phyloP scores from a whole-genome alignment of 257 asterid species.

The Ophiorrhiza pumila region DNA sequence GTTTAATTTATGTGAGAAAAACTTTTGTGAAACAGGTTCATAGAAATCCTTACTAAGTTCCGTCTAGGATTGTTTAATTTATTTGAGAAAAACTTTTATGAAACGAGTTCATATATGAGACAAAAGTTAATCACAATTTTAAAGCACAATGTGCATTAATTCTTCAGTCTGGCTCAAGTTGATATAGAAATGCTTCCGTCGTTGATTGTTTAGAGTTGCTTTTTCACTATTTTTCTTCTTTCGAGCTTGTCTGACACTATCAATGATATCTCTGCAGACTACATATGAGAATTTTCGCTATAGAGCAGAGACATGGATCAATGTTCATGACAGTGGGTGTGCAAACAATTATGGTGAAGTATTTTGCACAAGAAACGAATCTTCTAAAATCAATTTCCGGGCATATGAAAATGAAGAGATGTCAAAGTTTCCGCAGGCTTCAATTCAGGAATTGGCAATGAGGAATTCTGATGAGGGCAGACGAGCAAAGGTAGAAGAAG shows the following conservation, averaged over 20 bases:
- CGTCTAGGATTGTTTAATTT: background rate
- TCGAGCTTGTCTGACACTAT: background rate
- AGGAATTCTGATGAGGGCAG: conserved; percentile 20
- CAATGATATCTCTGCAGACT: conserved; percentile 38
- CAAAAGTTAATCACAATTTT: no score
- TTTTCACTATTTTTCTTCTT: background rate
- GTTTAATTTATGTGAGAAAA: no score
- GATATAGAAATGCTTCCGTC: no score
- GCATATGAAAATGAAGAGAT: conserved; percentile 25
- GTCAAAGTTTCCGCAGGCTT: conserved; percentile 18
- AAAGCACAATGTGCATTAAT: no score
- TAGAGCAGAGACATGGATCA: conserved; percentile 32
- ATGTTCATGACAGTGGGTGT: conserved; percentile 37
- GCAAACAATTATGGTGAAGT: conserved; percentile 30
- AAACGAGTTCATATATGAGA: no score
- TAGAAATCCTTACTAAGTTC: background rate
- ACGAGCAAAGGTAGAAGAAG: conserved; percentile 43
- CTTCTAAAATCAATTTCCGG: conserved; percentile 30
- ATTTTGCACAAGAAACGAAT: conserved; percentile 36
- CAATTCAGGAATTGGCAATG: conserved; percentile 11
- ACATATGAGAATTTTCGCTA: conserved; percentile 62
- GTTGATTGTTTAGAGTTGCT: background rate
- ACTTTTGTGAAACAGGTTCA: no score
- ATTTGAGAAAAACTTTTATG: no score
- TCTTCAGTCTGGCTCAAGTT: background rate